Base-by-base conservation (phyloP, 352 stramenopile species). In the Plasmopara halstedii region DNA sequence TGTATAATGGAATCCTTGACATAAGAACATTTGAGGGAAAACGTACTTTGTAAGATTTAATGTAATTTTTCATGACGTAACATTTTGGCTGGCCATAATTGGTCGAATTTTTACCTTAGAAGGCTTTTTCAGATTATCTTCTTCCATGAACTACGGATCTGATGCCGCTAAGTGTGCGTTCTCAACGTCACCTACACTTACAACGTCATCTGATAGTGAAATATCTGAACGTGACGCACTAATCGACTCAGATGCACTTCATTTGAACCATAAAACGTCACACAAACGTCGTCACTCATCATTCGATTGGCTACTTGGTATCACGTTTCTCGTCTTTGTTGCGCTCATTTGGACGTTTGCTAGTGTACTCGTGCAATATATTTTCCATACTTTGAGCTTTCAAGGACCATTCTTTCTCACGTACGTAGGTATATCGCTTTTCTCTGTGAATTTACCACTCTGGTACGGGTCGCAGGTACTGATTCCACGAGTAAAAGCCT, bases 401-500 rank as follows among this genome's bases (percentile, higher is more conserved):
- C 64, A 91, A 20, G 65, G 67, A 0, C 85, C 86, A 26, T 94
- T 96, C 62, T 89, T 94, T 50, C 67, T 96, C 32, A 94, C 85
- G 31, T 95, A 93, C 59, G 67, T 95, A 22, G 79, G 77, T 39
- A 95, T 84, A 48, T 77, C 75, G 37, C 71, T 95, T 41, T 92
- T 96, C 51, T 78, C 76, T 1, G 50, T 91, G 17, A 89, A 91
- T 54, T 33, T 96, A 19, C 85, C 86, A 33, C 55, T 88, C 21
- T 88, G 69, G 62, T 89, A 83, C 50, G 21, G 67, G 19, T 81
- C 72, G 18, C 64, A 83, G 23, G 60, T 86, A 18, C 34, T 80
- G 33, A 63, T 62, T 33, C 70, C 73, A 20, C 58, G 50, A 21
- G 31, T 38, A 21, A 61, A 63, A 22, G 54, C 61, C 4, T 84